These are phyloP conservation scores for Durio zibethinus DNA, from an alignment of 345 rosid species.

Conservation along the genomic window DNA sequence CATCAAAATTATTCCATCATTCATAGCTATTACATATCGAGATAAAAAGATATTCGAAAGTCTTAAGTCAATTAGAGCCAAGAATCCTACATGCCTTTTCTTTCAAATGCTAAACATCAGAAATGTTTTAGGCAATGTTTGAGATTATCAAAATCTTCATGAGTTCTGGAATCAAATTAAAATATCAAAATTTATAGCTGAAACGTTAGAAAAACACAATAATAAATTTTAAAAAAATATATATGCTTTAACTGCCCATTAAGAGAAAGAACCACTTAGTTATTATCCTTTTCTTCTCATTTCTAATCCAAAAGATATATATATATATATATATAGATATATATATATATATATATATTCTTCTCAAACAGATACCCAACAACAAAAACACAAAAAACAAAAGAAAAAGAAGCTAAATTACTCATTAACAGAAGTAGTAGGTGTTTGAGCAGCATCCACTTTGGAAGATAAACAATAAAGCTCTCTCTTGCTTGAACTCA, in stretches of 20 bases:
- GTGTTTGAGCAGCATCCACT: conserved; percentile 25
- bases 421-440: conserved; percentile 30
- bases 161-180: not conserved
- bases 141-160: not conserved
- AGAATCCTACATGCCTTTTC: not conserved
- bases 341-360: no score
- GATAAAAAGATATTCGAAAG: not conserved
- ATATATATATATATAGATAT: no score
- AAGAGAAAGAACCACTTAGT: not conserved
- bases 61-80: not conserved
- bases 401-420: conserved; percentile 26
- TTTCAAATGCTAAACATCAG: not conserved
- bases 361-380: not conserved
- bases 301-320: not conserved
- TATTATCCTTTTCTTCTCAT: not conserved
- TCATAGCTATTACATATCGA: not conserved
- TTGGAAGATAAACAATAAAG: conserved; percentile 37
- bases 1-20: not conserved
- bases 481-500: conserved; percentile 25
- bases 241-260: not conserved
- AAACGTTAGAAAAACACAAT: not conserved
- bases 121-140: not conserved
- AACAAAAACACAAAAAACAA: not conserved
- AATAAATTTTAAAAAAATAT: not conserved
- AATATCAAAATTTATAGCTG: not conserved